Evolutionary conservation across 305 asterid species (phyloP), one percentile per base, ranked within the genome.

Genomic region (Fraxinus floribunda): DNA sequence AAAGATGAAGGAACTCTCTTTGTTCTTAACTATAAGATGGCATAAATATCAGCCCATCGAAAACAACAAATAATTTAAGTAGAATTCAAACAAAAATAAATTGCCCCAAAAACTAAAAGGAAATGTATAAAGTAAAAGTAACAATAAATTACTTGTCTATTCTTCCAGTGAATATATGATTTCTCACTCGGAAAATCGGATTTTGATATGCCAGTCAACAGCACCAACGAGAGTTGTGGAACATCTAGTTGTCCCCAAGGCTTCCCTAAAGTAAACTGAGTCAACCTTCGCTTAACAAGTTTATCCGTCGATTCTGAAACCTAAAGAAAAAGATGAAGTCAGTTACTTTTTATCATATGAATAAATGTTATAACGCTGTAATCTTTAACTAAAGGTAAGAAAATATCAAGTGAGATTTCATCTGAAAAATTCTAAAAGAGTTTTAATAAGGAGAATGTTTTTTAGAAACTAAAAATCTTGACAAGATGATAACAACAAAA

Each of bases 281-380:
- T 86, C 86, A 96, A 82, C 86, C 90, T 91, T 82, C 92, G 91
- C 86, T 92, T 90, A 76, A 90, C 88, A 83, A 92, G 86, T 82
- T 89, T 79, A 88, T 93, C 98, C 83, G 91, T 90, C 41, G 88
- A 89, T 89, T 93, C 99, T 80, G 99, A 96, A 84, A 94, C 91
- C 99, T 96, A 87, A 66, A 81, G 76, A 79, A 81, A 79, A 86
- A 85, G 26, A 86, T 57, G 39, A 81, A 79, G 75, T 80, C 66
- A 81, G 81, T 84, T 81, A 87, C 72, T 62, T 55, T 83, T 75
- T 78, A 81, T 71, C 44, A 81, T 72, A 80, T 55, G 70, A 83
- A 62, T 66, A 76, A 64, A 24, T 66, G 73, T 66, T 22, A 66
- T 26, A 11, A 24, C 0, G n/a, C 24, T 11, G 3, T 29, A 4